phyloP scores from a whole-genome alignment of 2,329 filamentous ascomycete species.

The Hypoxylon sp. region DNA sequence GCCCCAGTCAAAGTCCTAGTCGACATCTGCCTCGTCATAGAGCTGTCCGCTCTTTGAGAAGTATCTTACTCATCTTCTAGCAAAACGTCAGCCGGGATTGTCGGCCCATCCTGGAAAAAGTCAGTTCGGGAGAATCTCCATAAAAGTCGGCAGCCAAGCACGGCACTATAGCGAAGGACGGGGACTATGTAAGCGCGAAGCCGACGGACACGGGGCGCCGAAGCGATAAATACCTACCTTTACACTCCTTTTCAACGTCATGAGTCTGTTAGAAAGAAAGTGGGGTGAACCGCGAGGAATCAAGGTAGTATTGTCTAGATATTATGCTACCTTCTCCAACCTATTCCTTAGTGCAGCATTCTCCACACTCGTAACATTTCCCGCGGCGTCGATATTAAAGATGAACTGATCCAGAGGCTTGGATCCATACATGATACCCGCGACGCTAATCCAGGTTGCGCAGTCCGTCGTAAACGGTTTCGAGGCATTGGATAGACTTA shows the following conservation, averaged over 20 bases:
- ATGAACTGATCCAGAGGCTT: conserved; percentile 43
- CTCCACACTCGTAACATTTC: conserved; percentile 40
- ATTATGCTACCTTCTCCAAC: conserved; percentile 29
- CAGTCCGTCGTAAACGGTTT: conserved; percentile 42
- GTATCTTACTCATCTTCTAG: conserved; percentile 3
- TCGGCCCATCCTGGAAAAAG: not conserved
- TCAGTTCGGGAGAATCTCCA: not conserved
- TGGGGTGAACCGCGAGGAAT: no score
- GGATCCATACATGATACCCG: conserved; percentile 41
- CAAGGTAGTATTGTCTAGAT: no score
- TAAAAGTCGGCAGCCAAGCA: not conserved
- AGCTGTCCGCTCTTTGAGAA: not conserved
- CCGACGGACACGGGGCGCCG: not conserved
- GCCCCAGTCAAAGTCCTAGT: conserved; percentile 7
- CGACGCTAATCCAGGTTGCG: conserved; percentile 40
- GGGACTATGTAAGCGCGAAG: conserved; percentile 5
- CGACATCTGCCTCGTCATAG: conserved; percentile 4
- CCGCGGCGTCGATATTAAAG: conserved; percentile 41
- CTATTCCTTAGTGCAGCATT: conserved; percentile 41
- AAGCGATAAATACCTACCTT: no score
- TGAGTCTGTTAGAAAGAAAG: no score
- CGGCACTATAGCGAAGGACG: not conserved
- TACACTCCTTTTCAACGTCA: no score
- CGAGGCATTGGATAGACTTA: conserved; percentile 29
- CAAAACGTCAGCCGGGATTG: conserved; percentile 4